Evolutionary conservation across 768 basidiomycete genomes (phyloP).

Genomic region (Melanogaster broomeanus): DNA sequence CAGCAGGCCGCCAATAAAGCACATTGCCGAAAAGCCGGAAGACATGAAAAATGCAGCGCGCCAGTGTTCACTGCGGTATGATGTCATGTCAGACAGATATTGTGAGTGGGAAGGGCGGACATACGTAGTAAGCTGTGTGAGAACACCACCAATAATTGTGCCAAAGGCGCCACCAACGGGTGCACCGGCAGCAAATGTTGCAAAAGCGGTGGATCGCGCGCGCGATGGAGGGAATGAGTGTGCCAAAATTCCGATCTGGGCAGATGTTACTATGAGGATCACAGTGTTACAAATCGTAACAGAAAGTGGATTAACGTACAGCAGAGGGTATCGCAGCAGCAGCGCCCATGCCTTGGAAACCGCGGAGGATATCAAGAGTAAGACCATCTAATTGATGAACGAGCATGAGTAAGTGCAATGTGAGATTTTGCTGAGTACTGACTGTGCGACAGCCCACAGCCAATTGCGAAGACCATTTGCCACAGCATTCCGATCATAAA

Average conservation of each 20-base stretch:
- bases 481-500: slow-evolving; percentile 63
- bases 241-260: slow-evolving; percentile 79
- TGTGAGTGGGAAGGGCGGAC: slow-evolving; percentile 2
- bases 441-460: slow-evolving; percentile 64
- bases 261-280: slow-evolving; percentile 1
- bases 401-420: not conserved
- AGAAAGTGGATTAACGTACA: slow-evolving; percentile 38
- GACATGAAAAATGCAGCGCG: slow-evolving; percentile 64
- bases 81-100: not conserved
- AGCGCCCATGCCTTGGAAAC: slow-evolving; percentile 76
- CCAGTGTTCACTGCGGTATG: slow-evolving; percentile 51
- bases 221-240: slow-evolving; percentile 70
- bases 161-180: slow-evolving; percentile 81
- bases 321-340: slow-evolving; percentile 76
- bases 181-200: slow-evolving; percentile 83
- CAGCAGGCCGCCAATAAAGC: slow-evolving; percentile 53
- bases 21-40: slow-evolving; percentile 55
- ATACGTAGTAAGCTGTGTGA: slow-evolving; percentile 54
- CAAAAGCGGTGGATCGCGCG: slow-evolving; percentile 74
- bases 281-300: not conserved
- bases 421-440: slow-evolving; percentile 4
- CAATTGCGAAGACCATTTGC: slow-evolving; percentile 60
- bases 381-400: slow-evolving; percentile 48
- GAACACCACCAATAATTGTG: slow-evolving; percentile 65
- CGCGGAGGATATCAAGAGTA: slow-evolving; percentile 71